A percentile compares a stretch with the other conserved stretches of the same genome.
These are phyloP conservation scores for Candida anutae DNA, from an alignment of 1,139 yeast genomes.

Conservation along the genomic window DNA sequence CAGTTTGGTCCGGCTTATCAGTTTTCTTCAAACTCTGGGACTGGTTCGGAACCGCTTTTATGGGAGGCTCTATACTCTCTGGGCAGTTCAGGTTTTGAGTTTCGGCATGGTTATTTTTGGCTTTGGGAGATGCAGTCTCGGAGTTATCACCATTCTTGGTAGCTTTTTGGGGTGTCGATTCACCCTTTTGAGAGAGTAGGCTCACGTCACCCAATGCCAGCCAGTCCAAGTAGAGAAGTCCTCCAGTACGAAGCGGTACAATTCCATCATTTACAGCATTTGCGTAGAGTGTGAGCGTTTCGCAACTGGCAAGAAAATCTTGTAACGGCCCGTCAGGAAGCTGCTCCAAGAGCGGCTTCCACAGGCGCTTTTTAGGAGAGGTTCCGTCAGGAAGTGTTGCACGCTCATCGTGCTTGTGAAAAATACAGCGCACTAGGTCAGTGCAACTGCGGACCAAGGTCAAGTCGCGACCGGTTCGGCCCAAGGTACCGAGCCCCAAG, in stretches of 20 bases:
- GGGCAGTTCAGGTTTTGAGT: no score
- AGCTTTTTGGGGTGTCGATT: no score
- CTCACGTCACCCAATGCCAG: slow-evolving; percentile 25
- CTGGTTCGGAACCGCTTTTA: no score
- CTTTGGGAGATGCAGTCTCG: slow-evolving; percentile 1
- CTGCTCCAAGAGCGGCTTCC: slow-evolving; percentile 15
- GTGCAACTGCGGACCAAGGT: slow-evolving; percentile 16
- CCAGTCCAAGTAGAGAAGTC: slow-evolving; percentile 18
- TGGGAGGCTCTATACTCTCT: no score
- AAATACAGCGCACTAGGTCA: no score
- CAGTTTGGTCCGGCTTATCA: no score
- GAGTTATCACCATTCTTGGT: slow-evolving; percentile 5
- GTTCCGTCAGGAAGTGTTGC: slow-evolving; percentile 1
- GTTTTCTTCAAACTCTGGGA: no score
- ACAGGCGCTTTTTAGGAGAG: slow-evolving; percentile 5
- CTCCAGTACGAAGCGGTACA: slow-evolving; percentile 18
- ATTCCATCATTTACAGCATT: slow-evolving; percentile 21
- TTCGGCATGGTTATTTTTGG: background rate
- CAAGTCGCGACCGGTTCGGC: slow-evolving; percentile 20
- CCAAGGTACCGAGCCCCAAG: slow-evolving; percentile 19
- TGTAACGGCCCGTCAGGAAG: slow-evolving; percentile 19
- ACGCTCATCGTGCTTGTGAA: slow-evolving; percentile 3
- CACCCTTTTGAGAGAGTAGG: slow-evolving; percentile 10
- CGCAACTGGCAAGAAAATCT: slow-evolving; percentile 10
- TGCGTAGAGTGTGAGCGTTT: slow-evolving; percentile 17